These are phyloP conservation scores for Chrysoporthe austroafricana DNA, from an alignment of 2,329 filamentous ascomycete genomes.

Conservation along the genomic window DNA sequence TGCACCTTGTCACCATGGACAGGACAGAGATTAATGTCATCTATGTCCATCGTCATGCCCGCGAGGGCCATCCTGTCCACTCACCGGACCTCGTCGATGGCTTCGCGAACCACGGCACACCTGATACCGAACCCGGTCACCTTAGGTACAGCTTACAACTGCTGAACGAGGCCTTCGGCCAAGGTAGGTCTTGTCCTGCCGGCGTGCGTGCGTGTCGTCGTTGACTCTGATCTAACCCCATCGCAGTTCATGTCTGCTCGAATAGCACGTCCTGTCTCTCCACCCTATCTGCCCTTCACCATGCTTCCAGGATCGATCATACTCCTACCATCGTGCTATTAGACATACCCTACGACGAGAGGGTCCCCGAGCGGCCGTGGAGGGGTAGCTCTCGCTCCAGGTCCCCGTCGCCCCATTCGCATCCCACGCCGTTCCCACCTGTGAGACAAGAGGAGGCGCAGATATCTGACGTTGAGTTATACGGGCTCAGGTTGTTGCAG, in stretches of 20 bases:
- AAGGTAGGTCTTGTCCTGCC: constrained; percentile 47
- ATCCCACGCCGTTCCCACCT: constrained; percentile 34
- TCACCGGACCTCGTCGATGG: constrained; percentile 31
- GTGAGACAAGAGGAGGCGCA: constrained; percentile 37
- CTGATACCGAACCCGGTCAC: constrained; percentile 44
- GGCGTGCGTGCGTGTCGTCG: constrained; percentile 18
- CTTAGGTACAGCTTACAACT: constrained; percentile 52
- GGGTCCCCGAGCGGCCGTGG: constrained; percentile 40
- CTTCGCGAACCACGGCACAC: constrained; percentile 31
- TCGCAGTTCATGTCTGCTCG: constrained; percentile 57
- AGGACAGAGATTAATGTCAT: constrained; percentile 61
- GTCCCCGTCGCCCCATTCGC: constrained; percentile 51
- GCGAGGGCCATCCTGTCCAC: constrained; percentile 44
- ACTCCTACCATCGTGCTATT: constrained; percentile 62
- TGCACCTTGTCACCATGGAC: constrained; percentile 57
- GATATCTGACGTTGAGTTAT: constrained; percentile 51
- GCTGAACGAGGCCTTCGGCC: constrained; percentile 57
- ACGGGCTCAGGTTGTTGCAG: constrained; percentile 59
- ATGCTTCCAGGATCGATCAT: constrained; percentile 54
- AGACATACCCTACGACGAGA: constrained; percentile 58
- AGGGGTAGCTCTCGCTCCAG: constrained; percentile 37
- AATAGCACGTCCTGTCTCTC: constrained; percentile 57
- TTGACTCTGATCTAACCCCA: constrained; percentile 7
- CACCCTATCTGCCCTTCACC: constrained; percentile 57
- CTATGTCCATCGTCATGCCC: constrained; percentile 61